Evolutionary conservation across 352 stramenopile genomes (phyloP).

Genomic region (Aphanomyces euteiches): DNA sequence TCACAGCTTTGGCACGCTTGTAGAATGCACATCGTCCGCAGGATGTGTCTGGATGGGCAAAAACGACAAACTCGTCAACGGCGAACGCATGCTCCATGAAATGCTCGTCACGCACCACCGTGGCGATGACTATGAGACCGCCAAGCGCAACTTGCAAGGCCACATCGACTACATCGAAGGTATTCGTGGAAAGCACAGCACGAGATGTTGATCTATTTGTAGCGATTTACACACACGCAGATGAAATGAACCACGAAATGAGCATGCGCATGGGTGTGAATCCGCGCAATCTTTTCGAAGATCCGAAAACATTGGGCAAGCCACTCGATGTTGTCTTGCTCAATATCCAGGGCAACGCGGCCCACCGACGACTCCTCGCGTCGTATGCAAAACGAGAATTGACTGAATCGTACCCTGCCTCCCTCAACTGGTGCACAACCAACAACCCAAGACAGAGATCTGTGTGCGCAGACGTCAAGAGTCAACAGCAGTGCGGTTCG

Average conservation of each 20-base stretch:
- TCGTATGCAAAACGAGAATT: neutral
- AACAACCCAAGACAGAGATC: conserved; percentile 61
- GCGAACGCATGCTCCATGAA: conserved; percentile 54
- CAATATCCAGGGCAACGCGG: conserved; percentile 3
- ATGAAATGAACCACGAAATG: conserved; percentile 42
- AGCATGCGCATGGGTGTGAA: conserved; percentile 67
- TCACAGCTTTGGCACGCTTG: conserved; percentile 51
- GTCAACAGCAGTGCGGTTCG: conserved; percentile 72
- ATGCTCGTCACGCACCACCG: conserved; percentile 50
- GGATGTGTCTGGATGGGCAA: conserved; percentile 56
- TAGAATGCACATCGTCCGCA: conserved; percentile 40
- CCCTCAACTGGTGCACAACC: conserved; percentile 69
- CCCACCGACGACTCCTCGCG: neutral
- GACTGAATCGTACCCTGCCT: conserved; percentile 32
- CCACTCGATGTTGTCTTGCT: neutral
- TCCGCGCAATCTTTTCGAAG: conserved; percentile 56
- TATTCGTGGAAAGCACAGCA: neutral
- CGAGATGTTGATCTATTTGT: neutral
- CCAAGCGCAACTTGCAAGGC: conserved; percentile 47
- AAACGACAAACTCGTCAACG: conserved; percentile 37
- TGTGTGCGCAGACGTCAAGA: conserved; percentile 73
- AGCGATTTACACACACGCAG: conserved; percentile 54
- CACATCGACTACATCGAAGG: conserved; percentile 63
- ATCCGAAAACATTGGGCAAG: conserved; percentile 34
- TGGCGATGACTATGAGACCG: conserved; percentile 30